phyloP scores from a whole-genome alignment of 1,139 yeast genomes.

The Candida tetrigidarum region DNA sequence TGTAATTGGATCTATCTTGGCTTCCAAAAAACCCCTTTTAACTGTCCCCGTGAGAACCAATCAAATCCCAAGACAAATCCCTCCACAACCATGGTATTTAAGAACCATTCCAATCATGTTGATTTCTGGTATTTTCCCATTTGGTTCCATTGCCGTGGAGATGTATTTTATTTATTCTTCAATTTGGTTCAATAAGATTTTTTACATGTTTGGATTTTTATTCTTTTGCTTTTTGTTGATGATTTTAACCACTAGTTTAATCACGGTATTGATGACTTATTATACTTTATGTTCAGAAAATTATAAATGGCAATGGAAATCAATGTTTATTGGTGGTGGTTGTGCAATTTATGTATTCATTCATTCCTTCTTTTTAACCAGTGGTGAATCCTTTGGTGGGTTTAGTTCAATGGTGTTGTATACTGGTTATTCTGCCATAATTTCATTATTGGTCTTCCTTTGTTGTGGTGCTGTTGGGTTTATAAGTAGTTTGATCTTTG shows the following conservation, averaged over 20 bases:
- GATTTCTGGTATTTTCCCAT: slow-evolving; percentile 91
- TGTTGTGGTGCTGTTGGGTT: slow-evolving; percentile 92
- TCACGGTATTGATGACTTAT: slow-evolving; percentile 80
- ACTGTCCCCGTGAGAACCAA: slow-evolving; percentile 82
- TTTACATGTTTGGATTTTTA: slow-evolving; percentile 97
- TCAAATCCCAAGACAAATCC: slow-evolving; percentile 96
- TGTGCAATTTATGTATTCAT: slow-evolving; percentile 83
- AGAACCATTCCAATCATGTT: slow-evolving; percentile 68
- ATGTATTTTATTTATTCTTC: slow-evolving; percentile 88
- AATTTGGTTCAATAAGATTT: slow-evolving; percentile 92
- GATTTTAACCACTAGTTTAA: slow-evolving; percentile 80
- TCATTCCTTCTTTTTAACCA: slow-evolving; percentile 78
- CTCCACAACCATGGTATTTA: slow-evolving; percentile 86
- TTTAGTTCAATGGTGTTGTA: slow-evolving; percentile 78
- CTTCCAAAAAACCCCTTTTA: slow-evolving; percentile 65
- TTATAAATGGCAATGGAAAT: slow-evolving; percentile 98
- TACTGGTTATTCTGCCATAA: slow-evolving; percentile 80
- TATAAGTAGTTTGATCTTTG: slow-evolving; percentile 71
- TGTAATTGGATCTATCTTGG: slow-evolving; percentile 75
- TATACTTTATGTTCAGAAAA: slow-evolving; percentile 89
- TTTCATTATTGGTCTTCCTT: slow-evolving; percentile 73
- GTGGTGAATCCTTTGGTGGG: slow-evolving; percentile 69
- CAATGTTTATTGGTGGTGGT: slow-evolving; percentile 88
- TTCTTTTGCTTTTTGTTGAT: slow-evolving; percentile 85
- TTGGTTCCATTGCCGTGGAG: slow-evolving; percentile 93